Evolutionary conservation across 805 yeast species (phyloP).

Genomic region (Yamadazyma insecticola): DNA sequence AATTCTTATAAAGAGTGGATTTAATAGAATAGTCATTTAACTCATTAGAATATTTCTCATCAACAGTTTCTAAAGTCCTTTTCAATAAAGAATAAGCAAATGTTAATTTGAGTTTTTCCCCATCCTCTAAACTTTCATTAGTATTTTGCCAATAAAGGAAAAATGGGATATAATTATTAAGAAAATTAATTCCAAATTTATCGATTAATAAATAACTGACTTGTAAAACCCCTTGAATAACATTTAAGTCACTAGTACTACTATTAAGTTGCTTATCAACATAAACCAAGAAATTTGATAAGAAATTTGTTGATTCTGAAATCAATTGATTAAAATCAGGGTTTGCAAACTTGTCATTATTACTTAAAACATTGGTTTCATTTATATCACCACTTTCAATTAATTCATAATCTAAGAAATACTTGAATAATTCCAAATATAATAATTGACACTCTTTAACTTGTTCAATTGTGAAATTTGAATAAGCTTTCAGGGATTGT

Average conservation of each 20-base stretch:
- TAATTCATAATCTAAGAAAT: conserved; percentile 32
- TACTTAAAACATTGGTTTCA: conserved; percentile 1
- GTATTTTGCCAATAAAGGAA: conserved; percentile 38
- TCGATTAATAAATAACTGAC: conserved; percentile 20
- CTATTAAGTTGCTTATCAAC: conserved; percentile 29
- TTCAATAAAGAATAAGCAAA: conserved; percentile 27
- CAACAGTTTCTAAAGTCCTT: conserved; percentile 21
- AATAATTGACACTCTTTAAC: conserved; percentile 30
- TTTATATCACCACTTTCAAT: conserved; percentile 3
- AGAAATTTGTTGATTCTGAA: conserved; percentile 35
- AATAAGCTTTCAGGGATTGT: conserved; percentile 15
- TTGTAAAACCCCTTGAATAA: conserved; percentile 16
- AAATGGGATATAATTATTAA: conserved; percentile 42
- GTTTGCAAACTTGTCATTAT: conserved; percentile 14
- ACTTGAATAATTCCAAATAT: conserved; percentile 35
- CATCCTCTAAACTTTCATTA: neutral
- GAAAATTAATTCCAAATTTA: conserved; percentile 44
- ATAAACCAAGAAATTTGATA: conserved; percentile 34
- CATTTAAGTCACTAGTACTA: conserved; percentile 17
- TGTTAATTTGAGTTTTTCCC: conserved; percentile 15
- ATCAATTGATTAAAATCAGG: conserved; percentile 44
- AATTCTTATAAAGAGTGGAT: conserved; percentile 3
- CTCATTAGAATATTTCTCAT: conserved; percentile 21
- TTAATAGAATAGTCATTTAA: conserved; percentile 14
- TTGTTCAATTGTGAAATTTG: conserved; percentile 17